phyloP scores from a whole-genome alignment of 2,329 filamentous ascomycete genomes.

The Fusarium oxysporum region DNA sequence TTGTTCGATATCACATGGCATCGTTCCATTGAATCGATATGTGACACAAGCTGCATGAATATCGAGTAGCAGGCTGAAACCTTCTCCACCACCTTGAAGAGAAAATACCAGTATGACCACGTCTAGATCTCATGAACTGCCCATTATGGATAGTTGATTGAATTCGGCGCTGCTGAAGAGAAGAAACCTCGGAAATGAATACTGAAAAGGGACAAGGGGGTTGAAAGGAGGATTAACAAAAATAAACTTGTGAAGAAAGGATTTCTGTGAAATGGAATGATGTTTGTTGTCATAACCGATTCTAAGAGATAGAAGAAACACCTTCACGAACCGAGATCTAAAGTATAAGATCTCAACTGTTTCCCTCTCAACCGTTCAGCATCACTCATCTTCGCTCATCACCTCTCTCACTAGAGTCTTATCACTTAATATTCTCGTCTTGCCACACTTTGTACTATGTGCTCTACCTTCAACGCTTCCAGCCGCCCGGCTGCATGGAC shows the following conservation, averaged over 20 bases:
- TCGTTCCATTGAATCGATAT: no score
- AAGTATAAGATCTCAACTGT: neutral
- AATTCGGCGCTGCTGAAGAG: neutral
- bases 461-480: neutral
- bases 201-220: neutral
- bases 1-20: no score
- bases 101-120: neutral
- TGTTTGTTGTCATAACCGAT: neutral
- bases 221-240: neutral
- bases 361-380: neutral
- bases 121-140: no score
- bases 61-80: neutral
- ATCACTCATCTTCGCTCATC: neutral
- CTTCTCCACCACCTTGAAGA: neutral
- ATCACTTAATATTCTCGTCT: neutral
- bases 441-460: neutral
- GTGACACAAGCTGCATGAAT: neutral
- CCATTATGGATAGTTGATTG: neutral
- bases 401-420: neutral
- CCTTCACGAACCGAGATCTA: accelerated
- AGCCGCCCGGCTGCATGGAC: constrained; percentile 20
- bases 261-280: accelerated
- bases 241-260: neutral
- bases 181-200: neutral
- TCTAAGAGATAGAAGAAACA: neutral